Conservation (phyloP, 2,329 filamentous ascomycete species). For the Fusarium anthophilum region DNA sequence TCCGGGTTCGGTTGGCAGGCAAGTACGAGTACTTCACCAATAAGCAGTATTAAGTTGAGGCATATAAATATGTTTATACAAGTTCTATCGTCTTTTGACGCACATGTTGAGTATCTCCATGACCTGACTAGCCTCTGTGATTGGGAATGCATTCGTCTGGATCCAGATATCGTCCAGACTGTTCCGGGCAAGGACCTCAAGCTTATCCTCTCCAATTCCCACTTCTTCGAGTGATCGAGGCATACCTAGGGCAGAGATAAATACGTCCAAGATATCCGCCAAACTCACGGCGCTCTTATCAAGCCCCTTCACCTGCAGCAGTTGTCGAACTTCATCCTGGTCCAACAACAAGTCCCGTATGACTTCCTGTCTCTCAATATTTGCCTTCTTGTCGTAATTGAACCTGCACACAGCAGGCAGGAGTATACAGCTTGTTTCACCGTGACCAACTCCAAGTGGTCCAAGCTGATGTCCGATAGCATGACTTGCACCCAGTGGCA, state of each 20-base stretch:
- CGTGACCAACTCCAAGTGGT: slow-evolving; percentile 66
- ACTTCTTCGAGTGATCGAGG: slow-evolving; percentile 63
- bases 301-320: not conserved
- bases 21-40: slow-evolving; percentile 20
- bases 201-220: slow-evolving; percentile 57
- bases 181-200: slow-evolving; percentile 58
- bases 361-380: slow-evolving; percentile 44
- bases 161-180: slow-evolving; percentile 61
- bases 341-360: slow-evolving; percentile 15
- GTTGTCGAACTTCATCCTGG: slow-evolving; percentile 10
- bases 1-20: slow-evolving; percentile 10
- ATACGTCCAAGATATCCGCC: slow-evolving; percentile 60
- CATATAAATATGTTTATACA: no score
- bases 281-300: slow-evolving; percentile 49
- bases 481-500: slow-evolving; percentile 60
- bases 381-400: slow-evolving; percentile 51
- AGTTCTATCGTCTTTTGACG: not conserved
- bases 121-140: slow-evolving; percentile 58
- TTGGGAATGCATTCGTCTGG: slow-evolving; percentile 59
- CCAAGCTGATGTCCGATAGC: slow-evolving; percentile 64
- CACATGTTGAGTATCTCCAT: slow-evolving; percentile 60
- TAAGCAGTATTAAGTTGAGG: slow-evolving; percentile 1
- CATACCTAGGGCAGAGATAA: slow-evolving; percentile 62
- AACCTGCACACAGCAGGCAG: slow-evolving; percentile 64
- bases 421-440: slow-evolving; percentile 60